Percentiles rank a stretch among this genome's conserved stretches.
phyloP scores from a whole-genome alignment of 1,284 basidiomycete genomes.

The Boletellus deceptivus region DNA sequence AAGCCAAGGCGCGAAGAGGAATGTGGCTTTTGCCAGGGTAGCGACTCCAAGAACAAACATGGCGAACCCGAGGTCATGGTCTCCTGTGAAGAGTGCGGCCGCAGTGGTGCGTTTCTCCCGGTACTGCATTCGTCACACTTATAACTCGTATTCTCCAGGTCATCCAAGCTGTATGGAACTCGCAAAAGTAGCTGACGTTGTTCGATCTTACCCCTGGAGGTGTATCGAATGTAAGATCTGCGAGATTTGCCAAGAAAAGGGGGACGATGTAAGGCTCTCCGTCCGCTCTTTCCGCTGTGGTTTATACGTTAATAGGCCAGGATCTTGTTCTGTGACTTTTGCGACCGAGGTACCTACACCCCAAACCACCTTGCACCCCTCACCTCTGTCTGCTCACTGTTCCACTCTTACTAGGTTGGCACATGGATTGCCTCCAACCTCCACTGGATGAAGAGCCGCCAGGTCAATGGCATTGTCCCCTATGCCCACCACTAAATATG shows the following conservation, averaged over 20 bases:
- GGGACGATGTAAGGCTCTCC: constrained; percentile 75
- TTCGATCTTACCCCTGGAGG: constrained; percentile 79
- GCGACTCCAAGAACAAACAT: constrained; percentile 54
- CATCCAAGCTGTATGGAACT: constrained; percentile 79
- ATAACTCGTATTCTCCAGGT: constrained; percentile 40
- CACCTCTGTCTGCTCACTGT: constrained; percentile 4
- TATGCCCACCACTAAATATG: constrained; percentile 44
- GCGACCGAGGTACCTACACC: constrained; percentile 72
- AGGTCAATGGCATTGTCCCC: constrained; percentile 75
- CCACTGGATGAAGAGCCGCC: constrained; percentile 68
- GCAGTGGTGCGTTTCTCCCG: constrained; percentile 45
- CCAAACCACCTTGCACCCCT: no score
- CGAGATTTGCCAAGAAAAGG: constrained; percentile 83
- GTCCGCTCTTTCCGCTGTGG: constrained; percentile 9
- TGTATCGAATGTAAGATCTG: constrained; percentile 95
- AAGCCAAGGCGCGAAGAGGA: constrained; percentile 53
- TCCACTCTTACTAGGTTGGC: constrained; percentile 64
- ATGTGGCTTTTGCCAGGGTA: constrained; percentile 68
- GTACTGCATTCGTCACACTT: constrained; percentile 1
- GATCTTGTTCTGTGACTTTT: constrained; percentile 91
- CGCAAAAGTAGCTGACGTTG: constrained; percentile 47
- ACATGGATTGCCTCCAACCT: constrained; percentile 84
- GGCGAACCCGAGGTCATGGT: constrained; percentile 62
- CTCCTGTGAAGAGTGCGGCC: constrained; percentile 68
- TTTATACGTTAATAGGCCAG: constrained; percentile 52